Base-by-base conservation (phyloP, 176 grass and related monocot genomes). In the Otatea glauca region DNA sequence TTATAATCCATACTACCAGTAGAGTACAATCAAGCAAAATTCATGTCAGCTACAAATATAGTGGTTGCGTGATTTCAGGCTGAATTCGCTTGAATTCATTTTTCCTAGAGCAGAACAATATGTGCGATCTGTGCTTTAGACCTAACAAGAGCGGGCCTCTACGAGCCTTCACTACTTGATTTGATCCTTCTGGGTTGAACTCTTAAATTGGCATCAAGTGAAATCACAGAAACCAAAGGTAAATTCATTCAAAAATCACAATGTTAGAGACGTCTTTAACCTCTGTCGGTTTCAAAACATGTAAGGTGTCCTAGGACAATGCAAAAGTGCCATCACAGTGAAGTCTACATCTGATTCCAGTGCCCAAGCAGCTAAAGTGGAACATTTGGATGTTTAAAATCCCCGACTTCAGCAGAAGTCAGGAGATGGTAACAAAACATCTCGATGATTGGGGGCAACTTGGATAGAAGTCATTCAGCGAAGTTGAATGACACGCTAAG, bases 71-170 rank as follows among this genome's bases (percentile, higher is more conserved):
- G 47, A 23, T 15, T 69, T 38, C 14, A 47, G 38, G 18, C 14
- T 76, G 78, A 25, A 74, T 20, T n/a, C 15, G 13, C 68, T 20
- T 44, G n/a, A 59, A 77, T 32, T 53, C 48, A 53, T 72, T 60
- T 45, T 59, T 5, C 24, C 8, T 23, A 18, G 27, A 58, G 20
- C 6, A 27, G 7, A 78, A 37, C 24, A n/a, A 16, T 0, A 48
- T 45, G 54, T 17, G 8, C 2, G 21, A 54, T 27, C 0, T 20
- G 29, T 64, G 54, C 3, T 42, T 44, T 51, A 60, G 38, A 39
- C 62, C 24, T 6, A 59, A 42, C 24, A 76, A 37, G 16, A 45
- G 69, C 6, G 68, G 18, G 12, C 1, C 6, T 50, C 17, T 56
- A 49, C 6, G 1, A 64, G 6, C 7, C 56, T 8, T 61, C 32